Percentiles rank a stretch among this genome's conserved stretches.
These are phyloP conservation scores for Laetiporus sulphureus DNA, from an alignment of 1,284 basidiomycete genomes.

Conservation along the genomic window DNA sequence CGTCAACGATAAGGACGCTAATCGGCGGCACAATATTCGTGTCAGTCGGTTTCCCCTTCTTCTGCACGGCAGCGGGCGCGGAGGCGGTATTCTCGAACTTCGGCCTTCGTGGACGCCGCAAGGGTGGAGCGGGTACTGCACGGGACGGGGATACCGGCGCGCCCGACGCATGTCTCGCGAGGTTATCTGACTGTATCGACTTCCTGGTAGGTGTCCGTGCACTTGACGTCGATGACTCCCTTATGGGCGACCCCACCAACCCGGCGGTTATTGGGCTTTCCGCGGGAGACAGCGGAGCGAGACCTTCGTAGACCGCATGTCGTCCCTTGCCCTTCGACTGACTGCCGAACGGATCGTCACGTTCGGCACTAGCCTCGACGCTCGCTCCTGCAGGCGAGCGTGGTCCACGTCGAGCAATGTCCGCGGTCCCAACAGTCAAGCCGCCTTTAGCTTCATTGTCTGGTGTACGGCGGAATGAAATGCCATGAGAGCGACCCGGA, in stretches of 20 bases:
- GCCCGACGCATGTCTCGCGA: constrained; percentile 4
- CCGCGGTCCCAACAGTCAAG: neutral
- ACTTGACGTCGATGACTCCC: constrained; percentile 5
- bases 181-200: constrained; percentile 8
- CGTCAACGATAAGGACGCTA: constrained; percentile 93
- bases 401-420: constrained; percentile 8
- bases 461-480: constrained; percentile 15
- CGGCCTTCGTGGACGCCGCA: constrained; percentile 13
- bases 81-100: constrained; percentile 11
- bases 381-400: constrained; percentile 4
- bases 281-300: neutral
- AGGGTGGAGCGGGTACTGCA: constrained; percentile 5
- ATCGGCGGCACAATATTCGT: constrained; percentile 85
- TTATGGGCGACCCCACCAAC: constrained; percentile 1
- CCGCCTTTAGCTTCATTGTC: constrained; percentile 12
- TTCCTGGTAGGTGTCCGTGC: constrained; percentile 10
- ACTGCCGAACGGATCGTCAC: constrained; percentile 2
- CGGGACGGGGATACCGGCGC: constrained; percentile 21
- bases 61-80: constrained; percentile 14
- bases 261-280: constrained; percentile 5
- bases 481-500: constrained; percentile 10
- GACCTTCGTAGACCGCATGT: constrained; percentile 7
- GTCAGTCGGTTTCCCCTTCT: constrained; percentile 22
- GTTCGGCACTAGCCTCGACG: constrained; percentile 1
- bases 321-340: constrained; percentile 12